Evolutionary conservation across 345 rosid genomes (phyloP).

Genomic region (Hibiscus syriacus): DNA sequence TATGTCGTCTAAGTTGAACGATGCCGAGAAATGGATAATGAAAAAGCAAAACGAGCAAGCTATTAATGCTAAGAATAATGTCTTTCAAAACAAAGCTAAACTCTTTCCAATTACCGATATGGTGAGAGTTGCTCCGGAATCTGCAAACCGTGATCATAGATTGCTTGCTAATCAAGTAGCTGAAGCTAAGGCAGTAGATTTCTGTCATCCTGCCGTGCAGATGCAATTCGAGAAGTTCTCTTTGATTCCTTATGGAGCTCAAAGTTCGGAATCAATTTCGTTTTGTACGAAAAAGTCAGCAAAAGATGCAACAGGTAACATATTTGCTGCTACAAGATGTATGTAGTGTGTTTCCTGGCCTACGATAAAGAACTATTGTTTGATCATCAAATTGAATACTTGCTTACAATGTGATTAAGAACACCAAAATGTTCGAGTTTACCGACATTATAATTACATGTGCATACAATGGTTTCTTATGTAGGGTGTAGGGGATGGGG

Average conservation of each 20-base stretch:
- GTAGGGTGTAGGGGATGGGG: background rate
- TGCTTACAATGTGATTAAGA: too few species aligned
- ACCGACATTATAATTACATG: background rate
- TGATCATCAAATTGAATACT: background rate
- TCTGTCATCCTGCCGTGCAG: constrained; percentile 36
- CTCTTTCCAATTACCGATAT: too few species aligned
- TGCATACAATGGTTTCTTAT: constrained; percentile 1
- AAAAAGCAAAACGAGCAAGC: constrained; percentile 39
- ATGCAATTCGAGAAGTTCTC: constrained; percentile 38
- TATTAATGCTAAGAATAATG: constrained; percentile 26
- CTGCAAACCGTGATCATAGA: constrained; percentile 30
- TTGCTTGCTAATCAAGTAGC: constrained; percentile 14
- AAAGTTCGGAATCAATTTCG: constrained; percentile 50
- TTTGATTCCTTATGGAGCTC: constrained; percentile 34
- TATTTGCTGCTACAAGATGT: background rate
- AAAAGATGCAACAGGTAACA: constrained; percentile 41
- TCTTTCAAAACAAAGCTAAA: too few species aligned
- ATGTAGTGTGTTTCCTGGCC: background rate
- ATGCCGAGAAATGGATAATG: constrained; percentile 80
- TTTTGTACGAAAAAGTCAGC: too few species aligned
- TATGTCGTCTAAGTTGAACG: constrained; percentile 71
- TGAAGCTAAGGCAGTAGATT: constrained; percentile 41
- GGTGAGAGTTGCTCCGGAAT: too few species aligned
- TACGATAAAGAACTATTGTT: background rate
- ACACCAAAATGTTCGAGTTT: background rate